A percentile compares a stretch with the other conserved stretches of the same genome.
These are phyloP conservation scores for Apiotrichum akiyoshidainum DNA, from an alignment of 1,284 basidiomycete genomes.

Conservation along the genomic window DNA sequence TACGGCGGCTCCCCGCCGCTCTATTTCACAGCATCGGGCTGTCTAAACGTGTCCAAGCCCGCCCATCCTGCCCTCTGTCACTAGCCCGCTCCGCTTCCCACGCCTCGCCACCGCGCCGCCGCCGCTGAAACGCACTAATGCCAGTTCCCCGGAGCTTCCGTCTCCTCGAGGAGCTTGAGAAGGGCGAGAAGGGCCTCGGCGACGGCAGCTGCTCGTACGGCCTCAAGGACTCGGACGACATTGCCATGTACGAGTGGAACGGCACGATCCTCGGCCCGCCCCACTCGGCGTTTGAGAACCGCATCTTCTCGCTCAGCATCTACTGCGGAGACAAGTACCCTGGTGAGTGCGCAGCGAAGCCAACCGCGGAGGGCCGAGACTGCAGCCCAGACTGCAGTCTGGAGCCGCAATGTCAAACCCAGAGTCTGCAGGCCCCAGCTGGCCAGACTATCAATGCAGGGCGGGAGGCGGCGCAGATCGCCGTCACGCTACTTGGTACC, in stretches of 20 bases:
- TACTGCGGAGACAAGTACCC: conserved; percentile 80
- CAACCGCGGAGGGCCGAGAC: background rate
- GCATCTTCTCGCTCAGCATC: conserved; percentile 95
- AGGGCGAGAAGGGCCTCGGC: conserved; percentile 98
- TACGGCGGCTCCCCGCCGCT: no score
- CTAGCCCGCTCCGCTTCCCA: no score
- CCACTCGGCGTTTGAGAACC: conserved; percentile 96
- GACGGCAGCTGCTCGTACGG: conserved; percentile 97
- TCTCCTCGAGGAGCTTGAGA: conserved; percentile 95
- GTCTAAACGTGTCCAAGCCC: no score
- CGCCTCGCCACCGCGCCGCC: background rate
- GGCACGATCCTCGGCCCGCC: conserved; percentile 98
- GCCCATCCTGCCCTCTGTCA: no score
- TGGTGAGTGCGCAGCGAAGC: conserved; percentile 57
- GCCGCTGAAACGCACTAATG: background rate
- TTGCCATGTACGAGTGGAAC: conserved; percentile 97
- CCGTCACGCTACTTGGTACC: no score
- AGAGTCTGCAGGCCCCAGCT: no score
- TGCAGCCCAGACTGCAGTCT: no score
- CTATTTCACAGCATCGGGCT: no score
- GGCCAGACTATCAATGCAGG: no score
- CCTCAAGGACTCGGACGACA: conserved; percentile 85
- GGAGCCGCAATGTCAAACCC: no score
- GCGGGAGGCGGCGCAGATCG: no score
- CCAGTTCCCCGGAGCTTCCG: conserved; percentile 94